Evolutionary conservation across 1,139 yeast species (phyloP).

Genomic region (Saccharomyces hybrid): DNA sequence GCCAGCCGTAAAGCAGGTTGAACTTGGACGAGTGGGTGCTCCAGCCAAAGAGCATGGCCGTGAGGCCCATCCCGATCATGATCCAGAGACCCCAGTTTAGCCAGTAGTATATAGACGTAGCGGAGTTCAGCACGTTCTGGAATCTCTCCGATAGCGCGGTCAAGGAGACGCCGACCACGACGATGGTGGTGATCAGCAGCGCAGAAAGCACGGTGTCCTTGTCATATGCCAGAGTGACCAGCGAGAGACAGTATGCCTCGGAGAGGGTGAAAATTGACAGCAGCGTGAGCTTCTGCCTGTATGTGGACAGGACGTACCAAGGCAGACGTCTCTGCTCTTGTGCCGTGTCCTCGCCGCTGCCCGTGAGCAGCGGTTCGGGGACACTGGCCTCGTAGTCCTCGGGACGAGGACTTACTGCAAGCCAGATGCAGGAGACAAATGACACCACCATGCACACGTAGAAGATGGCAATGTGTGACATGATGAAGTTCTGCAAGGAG

Average conservation of each 20-base stretch:
- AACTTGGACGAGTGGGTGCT: conserved; percentile 34
- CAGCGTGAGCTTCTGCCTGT: conserved; percentile 42
- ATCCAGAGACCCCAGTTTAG: conserved; percentile 58
- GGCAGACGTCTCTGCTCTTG: conserved; percentile 17
- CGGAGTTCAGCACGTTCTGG: conserved; percentile 70
- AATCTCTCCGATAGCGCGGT: conserved; percentile 80
- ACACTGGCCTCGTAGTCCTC: conserved; percentile 46
- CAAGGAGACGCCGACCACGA: conserved; percentile 66
- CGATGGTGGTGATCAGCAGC: conserved; percentile 55
- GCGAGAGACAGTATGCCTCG: conserved; percentile 70
- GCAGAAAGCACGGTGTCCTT: conserved; percentile 68
- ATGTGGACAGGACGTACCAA: conserved; percentile 30
- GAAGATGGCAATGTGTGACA: conserved; percentile 55
- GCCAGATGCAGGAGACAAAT: conserved; percentile 48
- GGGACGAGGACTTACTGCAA: conserved; percentile 51
- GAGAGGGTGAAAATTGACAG: conserved; percentile 61
- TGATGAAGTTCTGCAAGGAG: conserved; percentile 2
- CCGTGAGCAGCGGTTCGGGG: conserved; percentile 1
- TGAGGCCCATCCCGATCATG: conserved; percentile 65
- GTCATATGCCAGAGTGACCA: conserved; percentile 58
- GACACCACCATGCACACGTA: conserved; percentile 52
- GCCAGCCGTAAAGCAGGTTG: conserved; percentile 58
- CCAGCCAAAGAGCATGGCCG: conserved; percentile 62
- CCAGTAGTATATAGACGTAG: conserved; percentile 37
- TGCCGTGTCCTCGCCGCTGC: neutral